Base-by-base conservation (phyloP, 495 filamentous ascomycete species). In the Aspergillus homomorphus region DNA sequence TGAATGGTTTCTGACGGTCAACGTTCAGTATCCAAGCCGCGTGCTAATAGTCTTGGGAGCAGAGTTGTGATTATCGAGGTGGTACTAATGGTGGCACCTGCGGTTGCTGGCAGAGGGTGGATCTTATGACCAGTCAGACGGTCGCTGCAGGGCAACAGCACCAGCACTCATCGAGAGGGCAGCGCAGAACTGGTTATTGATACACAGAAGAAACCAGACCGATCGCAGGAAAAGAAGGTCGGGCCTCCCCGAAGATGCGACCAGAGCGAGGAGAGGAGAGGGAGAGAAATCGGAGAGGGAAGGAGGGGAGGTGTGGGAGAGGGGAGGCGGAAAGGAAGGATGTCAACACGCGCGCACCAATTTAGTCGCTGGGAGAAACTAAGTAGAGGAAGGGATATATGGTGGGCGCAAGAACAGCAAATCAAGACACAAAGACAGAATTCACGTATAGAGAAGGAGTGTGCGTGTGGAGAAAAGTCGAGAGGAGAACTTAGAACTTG, bases 111-210 rank as follows among this genome's bases (percentile, higher is more conserved):
- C 51, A 54, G 51, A 22, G 30, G 53, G 52, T 49, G 33, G 33
- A 38, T 64, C 49, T 66, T 66, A 69, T 42, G 69, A 75, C 74
- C 73, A 77, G 73, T 73, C 73, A 61, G 60, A 71, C 59, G 63
- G 75, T 71, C 71, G 69, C 66, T 62, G 66, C 53, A 63, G 59
- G 57, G 56, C 53, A 52, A 69, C 43, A 66, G 64, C 55, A 66
- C 56, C 56, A 66, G 62, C 62, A 65, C 65, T 76, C 75, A 76
- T 77, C 64, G 75, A 75, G 69, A 57, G 60, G 52, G 66, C 67
- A 55, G 70, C 62, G 42, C 63, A 54, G 53, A 55, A 54, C 59
- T 42, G 21, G 43, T 23, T 23, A 60, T 16, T 43, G 26, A 55
- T 20, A 16, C 58, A 57, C 66, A 54, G 56, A 22, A 28, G 22